Evolutionary conservation across 2,329 filamentous ascomycete species (phyloP), one percentile per base, ranked within the genome.

Genomic region (Alternaria rosae): DNA sequence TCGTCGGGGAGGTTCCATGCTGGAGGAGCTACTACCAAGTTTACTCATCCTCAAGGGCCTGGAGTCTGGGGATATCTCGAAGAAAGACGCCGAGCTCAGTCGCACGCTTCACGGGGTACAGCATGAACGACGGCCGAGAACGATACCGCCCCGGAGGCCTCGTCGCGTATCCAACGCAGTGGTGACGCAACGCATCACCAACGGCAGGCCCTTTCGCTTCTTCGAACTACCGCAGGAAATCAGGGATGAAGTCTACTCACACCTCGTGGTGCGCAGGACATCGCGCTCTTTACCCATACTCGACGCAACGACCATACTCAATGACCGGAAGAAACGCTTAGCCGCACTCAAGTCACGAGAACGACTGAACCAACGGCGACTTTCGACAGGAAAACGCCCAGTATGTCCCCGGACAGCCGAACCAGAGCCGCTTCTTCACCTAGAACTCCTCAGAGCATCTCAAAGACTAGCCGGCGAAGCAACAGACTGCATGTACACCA

Each of bases 171-270:
- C 25, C 30, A 61, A 30, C 23, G 35, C 44, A 12, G 50, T 35
- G 8, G 47, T 52, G 51, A 28, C 32, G 9, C 54, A 53, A 54
- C 51, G 50, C 12, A 53, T 23, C 11, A 41, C 53, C 26, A 47
- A 54, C 54, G 50, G 47, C 35, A 57, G 59, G 44, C 69, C 73
- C 13, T 76, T 76, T 45, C 71, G 66, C 35, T 74, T 76, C 45
- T 70, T 72, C 38, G 55, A 69, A 26, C 59, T 76, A 9, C 74
- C 73, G 17, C 64, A 69, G 57, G 73, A 76, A 52, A 57, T 76
- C 12, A 63, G 74, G 12, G 72, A 76, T 57, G 69, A 75, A 43
- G 65, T 76, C 23, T 73, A 76, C 59, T 70, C 70, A 1, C 70
- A 72, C 45, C 64, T 76, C 1, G 72, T 76, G 3, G 66, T 73